Evolutionary conservation across 495 filamentous ascomycete genomes (phyloP).

Genomic region (Penicillium maclennaniae): DNA sequence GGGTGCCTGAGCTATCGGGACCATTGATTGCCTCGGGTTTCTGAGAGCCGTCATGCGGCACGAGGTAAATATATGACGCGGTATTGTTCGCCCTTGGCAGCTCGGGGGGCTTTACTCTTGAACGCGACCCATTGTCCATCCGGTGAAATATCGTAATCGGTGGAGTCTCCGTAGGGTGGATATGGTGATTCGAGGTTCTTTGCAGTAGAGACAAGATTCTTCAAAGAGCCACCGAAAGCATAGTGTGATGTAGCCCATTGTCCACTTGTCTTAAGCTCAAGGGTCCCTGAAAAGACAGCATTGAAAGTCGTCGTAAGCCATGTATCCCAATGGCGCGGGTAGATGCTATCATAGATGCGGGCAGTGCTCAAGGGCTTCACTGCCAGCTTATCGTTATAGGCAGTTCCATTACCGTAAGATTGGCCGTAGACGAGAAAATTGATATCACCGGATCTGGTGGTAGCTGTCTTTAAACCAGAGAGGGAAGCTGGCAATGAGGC

Average conservation of each 20-base stretch:
- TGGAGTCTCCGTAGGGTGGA: conserved; percentile 37
- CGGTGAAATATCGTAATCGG: conserved; percentile 41
- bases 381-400: conserved; percentile 57
- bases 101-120: conserved; percentile 43
- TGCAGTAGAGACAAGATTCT: conserved; percentile 41
- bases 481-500: conserved; percentile 56
- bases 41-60: conserved; percentile 33
- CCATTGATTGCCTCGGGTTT: conserved; percentile 34
- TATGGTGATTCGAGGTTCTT: conserved; percentile 45
- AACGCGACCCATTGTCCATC: conserved; percentile 40
- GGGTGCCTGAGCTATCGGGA: conserved; percentile 25
- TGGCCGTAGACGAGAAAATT: conserved; percentile 59
- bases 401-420: conserved; percentile 56
- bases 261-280: conserved; percentile 21
- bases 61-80: conserved; percentile 38
- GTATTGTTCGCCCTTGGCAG: conserved; percentile 37
- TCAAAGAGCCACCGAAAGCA: conserved; percentile 19
- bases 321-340: conserved; percentile 74
- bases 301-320: conserved; percentile 53
- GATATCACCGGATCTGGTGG: conserved; percentile 50
- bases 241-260: conserved; percentile 15
- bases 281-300: conserved; percentile 43
- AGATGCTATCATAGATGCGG: conserved; percentile 65
- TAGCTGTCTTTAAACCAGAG: conserved; percentile 62
- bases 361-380: conserved; percentile 54